Conservation (phyloP, 202 grass and related monocot species). For the Panicum hallii region DNA sequence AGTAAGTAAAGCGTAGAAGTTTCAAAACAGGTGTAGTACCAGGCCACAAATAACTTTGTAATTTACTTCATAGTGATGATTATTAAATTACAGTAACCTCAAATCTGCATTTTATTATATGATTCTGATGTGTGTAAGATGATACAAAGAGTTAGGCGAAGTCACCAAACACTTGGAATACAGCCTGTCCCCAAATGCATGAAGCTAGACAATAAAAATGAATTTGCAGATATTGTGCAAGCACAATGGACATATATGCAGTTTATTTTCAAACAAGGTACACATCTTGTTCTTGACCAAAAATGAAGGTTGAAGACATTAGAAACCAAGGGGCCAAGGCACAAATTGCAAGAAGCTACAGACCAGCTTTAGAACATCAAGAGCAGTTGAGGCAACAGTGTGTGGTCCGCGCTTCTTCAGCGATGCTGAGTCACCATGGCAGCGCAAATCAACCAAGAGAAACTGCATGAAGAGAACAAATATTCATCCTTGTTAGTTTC, state of each 20-base stretch:
- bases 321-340: constrained; percentile 9
- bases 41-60: background rate
- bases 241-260: background rate
- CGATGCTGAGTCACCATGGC: constrained; percentile 84
- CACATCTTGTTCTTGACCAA: background rate
- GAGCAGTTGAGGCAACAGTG: constrained; percentile 83
- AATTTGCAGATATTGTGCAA: constrained; percentile 7
- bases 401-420: constrained; percentile 84
- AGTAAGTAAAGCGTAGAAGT: constrained; percentile 19
- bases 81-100: constrained; percentile 10
- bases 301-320: background rate
- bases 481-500: constrained; percentile 12
- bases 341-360: constrained; percentile 41
- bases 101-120: constrained; percentile 15
- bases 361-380: constrained; percentile 98
- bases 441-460: constrained; percentile 98
- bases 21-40: constrained; percentile 16
- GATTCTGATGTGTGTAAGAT: background rate
- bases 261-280: constrained; percentile 13
- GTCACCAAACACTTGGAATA: constrained; percentile 6
- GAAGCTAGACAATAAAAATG: background rate
- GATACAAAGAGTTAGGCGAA: background rate
- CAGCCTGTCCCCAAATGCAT: background rate
- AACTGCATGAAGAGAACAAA: constrained; percentile 62
- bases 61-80: constrained; percentile 12